Evolutionary conservation across 73 alveolate genomes (phyloP).

Genomic region (Uronychia binucleata): DNA sequence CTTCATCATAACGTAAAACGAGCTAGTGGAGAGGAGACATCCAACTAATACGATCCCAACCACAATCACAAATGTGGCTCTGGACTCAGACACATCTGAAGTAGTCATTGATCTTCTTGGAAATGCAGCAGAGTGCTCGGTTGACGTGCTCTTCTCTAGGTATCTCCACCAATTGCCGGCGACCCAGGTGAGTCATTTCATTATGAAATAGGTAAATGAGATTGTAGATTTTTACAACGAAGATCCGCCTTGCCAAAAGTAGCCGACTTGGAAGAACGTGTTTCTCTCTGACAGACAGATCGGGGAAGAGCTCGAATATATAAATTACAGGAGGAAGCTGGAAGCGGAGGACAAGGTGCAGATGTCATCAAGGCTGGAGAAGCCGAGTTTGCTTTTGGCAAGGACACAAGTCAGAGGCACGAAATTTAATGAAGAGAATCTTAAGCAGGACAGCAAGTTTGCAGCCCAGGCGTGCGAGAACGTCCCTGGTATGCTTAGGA

Average conservation of each 20-base stretch:
- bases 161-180: too few relatives aligned
- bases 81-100: conserved; percentile 17
- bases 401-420: background rate
- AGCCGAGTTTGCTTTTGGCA: background rate
- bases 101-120: background rate
- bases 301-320: background rate
- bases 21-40: too few relatives aligned
- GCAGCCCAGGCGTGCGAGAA: background rate
- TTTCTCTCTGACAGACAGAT: background rate
- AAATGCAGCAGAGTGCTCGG: background rate
- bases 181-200: too few relatives aligned
- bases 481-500: background rate
- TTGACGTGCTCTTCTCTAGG: background rate
- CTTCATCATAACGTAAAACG: too few relatives aligned
- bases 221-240: background rate
- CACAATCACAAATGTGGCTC: too few relatives aligned
- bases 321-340: background rate
- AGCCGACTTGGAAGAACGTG: background rate
- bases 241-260: background rate
- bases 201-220: background rate
- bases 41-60: too few relatives aligned
- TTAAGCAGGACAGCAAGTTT: background rate
- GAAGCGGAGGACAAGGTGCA: background rate
- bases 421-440: background rate
- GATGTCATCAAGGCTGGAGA: background rate